Percentiles rank a stretch among this genome's conserved stretches.
phyloP scores from a whole-genome alignment of 2,329 filamentous ascomycete species.

The Trichophyton mentagrophytes region DNA sequence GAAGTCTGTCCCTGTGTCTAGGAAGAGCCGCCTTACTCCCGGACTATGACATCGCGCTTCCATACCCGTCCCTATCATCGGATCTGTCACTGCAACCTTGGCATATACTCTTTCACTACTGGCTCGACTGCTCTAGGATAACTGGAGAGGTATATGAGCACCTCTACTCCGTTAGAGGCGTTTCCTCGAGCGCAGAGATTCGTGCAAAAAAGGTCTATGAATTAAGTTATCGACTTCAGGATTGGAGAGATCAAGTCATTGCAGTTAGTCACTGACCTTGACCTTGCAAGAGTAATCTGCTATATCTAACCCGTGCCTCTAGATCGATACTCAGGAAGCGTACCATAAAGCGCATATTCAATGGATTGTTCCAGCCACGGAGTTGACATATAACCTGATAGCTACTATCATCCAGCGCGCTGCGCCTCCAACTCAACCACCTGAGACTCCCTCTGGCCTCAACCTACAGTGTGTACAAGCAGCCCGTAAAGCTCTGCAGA shows the following conservation, averaged over 20 bases:
- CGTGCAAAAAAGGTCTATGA: constrained; percentile 19
- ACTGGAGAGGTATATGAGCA: constrained; percentile 49
- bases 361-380: constrained; percentile 21
- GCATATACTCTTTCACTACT: constrained; percentile 39
- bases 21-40: constrained; percentile 47
- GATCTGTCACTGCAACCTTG: constrained; percentile 22
- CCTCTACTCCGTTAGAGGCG: constrained; percentile 36
- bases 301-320: neutral
- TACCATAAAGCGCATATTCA: constrained; percentile 17
- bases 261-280: neutral
- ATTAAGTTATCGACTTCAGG: constrained; percentile 20
- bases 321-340: constrained; percentile 13
- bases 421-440: constrained; percentile 21
- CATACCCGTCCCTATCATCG: constrained; percentile 22
- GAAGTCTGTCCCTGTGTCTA: constrained; percentile 45
- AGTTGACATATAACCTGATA: constrained; percentile 26
- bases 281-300: neutral
- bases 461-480: constrained; percentile 27
- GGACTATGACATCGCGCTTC: constrained; percentile 47
- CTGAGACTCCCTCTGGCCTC: constrained; percentile 21
- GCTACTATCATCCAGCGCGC: constrained; percentile 31
- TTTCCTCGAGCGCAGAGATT: constrained; percentile 17
- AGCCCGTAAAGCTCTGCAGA: constrained; percentile 24
- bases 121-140: constrained; percentile 45
- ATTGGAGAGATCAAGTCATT: constrained; percentile 8